Evolutionary conservation across 2,329 filamentous ascomycete genomes (phyloP).

Genomic region (Coccinonectria pachysandricola): DNA sequence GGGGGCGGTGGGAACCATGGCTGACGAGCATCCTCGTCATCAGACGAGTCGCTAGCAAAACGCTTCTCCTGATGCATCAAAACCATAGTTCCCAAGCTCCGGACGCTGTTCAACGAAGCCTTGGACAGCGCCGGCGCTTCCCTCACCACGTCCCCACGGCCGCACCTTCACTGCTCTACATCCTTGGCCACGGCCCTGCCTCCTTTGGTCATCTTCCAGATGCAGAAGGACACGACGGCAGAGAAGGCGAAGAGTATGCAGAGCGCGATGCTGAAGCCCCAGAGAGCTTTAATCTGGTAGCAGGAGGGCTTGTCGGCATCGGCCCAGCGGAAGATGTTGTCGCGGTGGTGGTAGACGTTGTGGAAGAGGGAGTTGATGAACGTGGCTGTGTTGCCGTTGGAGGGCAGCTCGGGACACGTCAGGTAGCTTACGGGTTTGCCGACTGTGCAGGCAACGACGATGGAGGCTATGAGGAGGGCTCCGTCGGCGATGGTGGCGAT

Average conservation of each 20-base stretch:
- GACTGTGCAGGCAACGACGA: slow-evolving; percentile 66
- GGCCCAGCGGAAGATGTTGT: slow-evolving; percentile 33
- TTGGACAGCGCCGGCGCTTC: slow-evolving; percentile 8
- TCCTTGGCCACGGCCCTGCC: slow-evolving; percentile 31
- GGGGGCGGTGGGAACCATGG: slow-evolving; percentile 26
- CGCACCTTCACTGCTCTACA: slow-evolving; percentile 37
- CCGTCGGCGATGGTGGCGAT: slow-evolving; percentile 56
- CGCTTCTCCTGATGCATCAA: slow-evolving; percentile 22
- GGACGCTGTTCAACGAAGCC: slow-evolving; percentile 14
- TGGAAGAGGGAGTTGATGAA: slow-evolving; percentile 35
- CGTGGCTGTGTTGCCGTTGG: slow-evolving; percentile 29
- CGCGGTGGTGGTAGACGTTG: slow-evolving; percentile 27
- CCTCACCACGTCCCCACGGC: slow-evolving; percentile 28
- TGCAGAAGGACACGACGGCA: slow-evolving; percentile 43
- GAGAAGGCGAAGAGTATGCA: slow-evolving; percentile 62
- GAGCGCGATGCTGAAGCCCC: slow-evolving; percentile 74
- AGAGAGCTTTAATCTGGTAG: slow-evolving; percentile 75
- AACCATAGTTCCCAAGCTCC: slow-evolving; percentile 29
- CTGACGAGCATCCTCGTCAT: slow-evolving; percentile 18
- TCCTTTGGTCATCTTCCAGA: slow-evolving; percentile 51
- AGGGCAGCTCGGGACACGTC: slow-evolving; percentile 50
- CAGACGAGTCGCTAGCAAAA: slow-evolving; percentile 23
- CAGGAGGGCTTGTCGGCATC: slow-evolving; percentile 54
- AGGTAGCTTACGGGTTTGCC: slow-evolving; percentile 74
- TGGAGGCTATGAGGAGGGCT: slow-evolving; percentile 63